Evolutionary conservation across 306 rosid species (phyloP), one percentile per base, ranked within the genome.

Genomic region (Dicorynia guianensis): DNA sequence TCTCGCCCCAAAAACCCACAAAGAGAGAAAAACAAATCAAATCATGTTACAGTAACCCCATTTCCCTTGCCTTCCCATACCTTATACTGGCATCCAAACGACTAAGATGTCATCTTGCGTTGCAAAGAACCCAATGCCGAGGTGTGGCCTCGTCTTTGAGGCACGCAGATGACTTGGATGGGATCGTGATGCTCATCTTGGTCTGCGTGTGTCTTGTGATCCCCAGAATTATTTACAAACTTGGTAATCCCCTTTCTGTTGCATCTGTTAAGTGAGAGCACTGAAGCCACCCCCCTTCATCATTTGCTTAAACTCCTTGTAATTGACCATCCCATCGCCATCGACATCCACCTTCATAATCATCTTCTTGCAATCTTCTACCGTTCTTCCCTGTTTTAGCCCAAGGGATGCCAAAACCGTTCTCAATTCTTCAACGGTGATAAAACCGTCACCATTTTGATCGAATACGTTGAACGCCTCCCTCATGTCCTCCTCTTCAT

Each of bases 381-480:
- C 75, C 1, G 92, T 79, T 66, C 97, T 76, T 49, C 98, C 98
- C 36, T 93, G 98, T 30, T 88, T 91, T 30, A 93, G 79, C 56
- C 98, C 98, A 4, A 93, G 75, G 0, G 98, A 88, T 0, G 86
- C 76, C 56, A 93, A 56, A 3, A 93, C 93, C 7, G 91, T 58
- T 53, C 97, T 81, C 80, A 93, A 42, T 71, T 93, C 98, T 0
- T 93, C 96, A 1, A 88, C 98, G 65, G 89, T 85, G 76, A 93
- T 93, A 66, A 88, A 93, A 8, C 98, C 98, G 0, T 93, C 98
- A 0, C 93, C 93, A 5, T 93, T 93, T 56, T 86, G 92, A 43
- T 93, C 97, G 6, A 93, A 93, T 2, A 91, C 97, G 9, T 88
- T 88, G 81, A 93, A 93, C 0, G 98, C 97, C 65, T 93, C 97